Base-by-base conservation (phyloP, 2,329 filamentous ascomycete species). In the Fusarium beomiforme region DNA sequence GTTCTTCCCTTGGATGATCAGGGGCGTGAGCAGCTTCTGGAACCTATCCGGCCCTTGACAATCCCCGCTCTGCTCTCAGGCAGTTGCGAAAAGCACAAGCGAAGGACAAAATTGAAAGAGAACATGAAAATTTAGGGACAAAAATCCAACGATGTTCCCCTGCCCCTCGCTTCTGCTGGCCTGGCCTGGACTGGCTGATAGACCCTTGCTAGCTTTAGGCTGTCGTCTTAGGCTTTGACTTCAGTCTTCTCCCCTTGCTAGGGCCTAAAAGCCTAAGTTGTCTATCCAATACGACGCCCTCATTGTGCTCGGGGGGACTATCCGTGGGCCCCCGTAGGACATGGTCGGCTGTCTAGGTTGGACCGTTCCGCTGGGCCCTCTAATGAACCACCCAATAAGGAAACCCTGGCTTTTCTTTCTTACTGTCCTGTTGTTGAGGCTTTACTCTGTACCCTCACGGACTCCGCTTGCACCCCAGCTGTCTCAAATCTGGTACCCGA, bases 341-440 rank as follows among this genome's bases (percentile, higher is more conserved):
- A 74, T 66, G 73, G 60, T 62, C 65, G 64, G 63, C 59, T 71
- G 67, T 76, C 74, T 64, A 71, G 74, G 69, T 65, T 75, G 74
- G 72, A 76, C 74, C 74, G 64, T 73, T 76, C 63, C 61, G 71
- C 73, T 68, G 74, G 74, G 74, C 66, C 60, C 64, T 69, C 72
- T 53, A 50, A 70, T 54, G 23, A 39, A 33, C 23, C 55, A 66
- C 69, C 56, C 69, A 69, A 47, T 69, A 24, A 60, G 36, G 50
- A 14, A 14, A 33, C 53, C 55, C 29, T 55, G 49, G 21, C 39
- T 23, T 43, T 66, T 29, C 34, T 29, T 50, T 42, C 43, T 43
- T 34, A 31, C 24, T 58, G 14, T 51, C 33, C 47, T 58, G 55
- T 37, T 51, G 54, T 23, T 50, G 42, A 51, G 42, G 31, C 43